Evolutionary conservation across 768 basidiomycete genomes (phyloP), one percentile per base, ranked within the genome.

Genomic region (Boletus reticulatus): DNA sequence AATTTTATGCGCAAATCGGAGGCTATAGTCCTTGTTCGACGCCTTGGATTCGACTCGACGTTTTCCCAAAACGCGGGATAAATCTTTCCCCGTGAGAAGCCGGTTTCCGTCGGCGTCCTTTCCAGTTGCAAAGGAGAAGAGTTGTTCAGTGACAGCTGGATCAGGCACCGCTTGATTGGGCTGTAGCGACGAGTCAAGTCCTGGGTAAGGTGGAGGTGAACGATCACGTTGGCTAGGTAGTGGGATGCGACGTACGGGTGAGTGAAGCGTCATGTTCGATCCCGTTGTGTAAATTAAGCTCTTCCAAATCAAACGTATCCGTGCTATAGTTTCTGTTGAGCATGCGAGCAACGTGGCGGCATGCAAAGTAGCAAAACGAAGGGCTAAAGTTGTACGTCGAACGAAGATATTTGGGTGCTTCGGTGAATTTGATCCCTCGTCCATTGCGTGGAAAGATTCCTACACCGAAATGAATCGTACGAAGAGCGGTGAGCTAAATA

Each of bases 351-450:
- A 78, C 76, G 63, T 72, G 81, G 50, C 80, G 80, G 27, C 84
- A 80, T 0, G 84, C 82, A 65, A 80, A 88, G 62, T 73, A 76
- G 63, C 83, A 84, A 73, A 91, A 88, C 1, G 82, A 78, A 1
- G 85, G 75, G 6, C 81, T 75, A 53, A 90, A 88, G 72, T 92
- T 92, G 76, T 78, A 92, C 1, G 85, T 82, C 24, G 73, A 47
- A 2, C 77, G 76, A 60, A 87, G 73, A 7, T 63, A 70, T 6
- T 48, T 39, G 5, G 59, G 63, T 20, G 78, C 51, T 24, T 79
- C 72, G 14, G 61, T 62, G 61, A 91, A 92, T 12, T 76, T 75
- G 68, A 93, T 85, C 57, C 83, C 82, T 49, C 70, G 82, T 19
- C 91, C 91, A 77, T 83, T 79, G 42, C 74, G 85, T 0, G 91